These are phyloP conservation scores for Colletotrichum costaricense DNA, from an alignment of 2,329 filamentous ascomycete species.

Conservation along the genomic window DNA sequence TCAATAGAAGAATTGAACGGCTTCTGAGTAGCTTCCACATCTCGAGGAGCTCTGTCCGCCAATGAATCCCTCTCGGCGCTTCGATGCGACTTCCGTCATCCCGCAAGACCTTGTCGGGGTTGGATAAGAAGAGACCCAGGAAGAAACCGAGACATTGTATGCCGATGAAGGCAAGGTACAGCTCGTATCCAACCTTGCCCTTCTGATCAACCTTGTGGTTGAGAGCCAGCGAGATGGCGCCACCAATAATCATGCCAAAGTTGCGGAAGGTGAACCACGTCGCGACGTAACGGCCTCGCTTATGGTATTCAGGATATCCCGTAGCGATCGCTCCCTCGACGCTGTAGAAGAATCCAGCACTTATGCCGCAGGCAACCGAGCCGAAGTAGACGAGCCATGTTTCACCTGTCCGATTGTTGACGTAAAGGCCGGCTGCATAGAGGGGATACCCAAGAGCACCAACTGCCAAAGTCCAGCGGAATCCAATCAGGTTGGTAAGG, in stretches of 20 bases:
- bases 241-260: slow-evolving; percentile 58
- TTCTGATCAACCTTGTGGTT: slow-evolving; percentile 51
- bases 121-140: slow-evolving; percentile 54
- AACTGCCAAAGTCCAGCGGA: slow-evolving; percentile 51
- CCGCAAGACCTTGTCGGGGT: slow-evolving; percentile 56
- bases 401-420: slow-evolving; percentile 69
- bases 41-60: slow-evolving; percentile 40
- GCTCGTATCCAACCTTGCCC: slow-evolving; percentile 51
- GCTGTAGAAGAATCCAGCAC: slow-evolving; percentile 76
- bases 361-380: slow-evolving; percentile 56
- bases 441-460: slow-evolving; percentile 70
- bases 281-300: slow-evolving; percentile 68
- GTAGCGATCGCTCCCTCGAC: slow-evolving; percentile 75
- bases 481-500: slow-evolving; percentile 50
- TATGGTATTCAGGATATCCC: slow-evolving; percentile 71
- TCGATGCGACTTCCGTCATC: slow-evolving; percentile 52
- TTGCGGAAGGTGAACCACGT: slow-evolving; percentile 56
- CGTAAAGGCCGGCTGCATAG: slow-evolving; percentile 66
- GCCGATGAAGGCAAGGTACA: slow-evolving; percentile 58
- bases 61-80: slow-evolving; percentile 40
- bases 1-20: slow-evolving; percentile 42
- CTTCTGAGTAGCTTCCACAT: slow-evolving; percentile 49
- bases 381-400: slow-evolving; percentile 53
- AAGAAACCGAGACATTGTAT: slow-evolving; percentile 58
- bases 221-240: slow-evolving; percentile 60